These are phyloP conservation scores for Diplocarpon mali DNA, from an alignment of 2,329 filamentous ascomycete species.

Conservation along the genomic window DNA sequence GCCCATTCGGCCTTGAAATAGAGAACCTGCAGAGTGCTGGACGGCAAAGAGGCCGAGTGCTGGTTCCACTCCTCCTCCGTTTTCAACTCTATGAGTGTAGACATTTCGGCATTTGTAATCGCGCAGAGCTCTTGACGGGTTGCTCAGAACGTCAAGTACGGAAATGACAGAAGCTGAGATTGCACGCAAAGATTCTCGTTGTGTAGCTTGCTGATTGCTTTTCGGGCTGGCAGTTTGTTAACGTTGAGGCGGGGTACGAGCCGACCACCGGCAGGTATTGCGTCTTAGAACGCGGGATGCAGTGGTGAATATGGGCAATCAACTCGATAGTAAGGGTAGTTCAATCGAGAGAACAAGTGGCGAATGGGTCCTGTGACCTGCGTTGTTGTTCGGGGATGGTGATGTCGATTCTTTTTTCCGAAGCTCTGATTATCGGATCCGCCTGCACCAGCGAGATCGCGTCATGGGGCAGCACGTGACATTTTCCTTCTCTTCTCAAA, in stretches of 20 bases:
- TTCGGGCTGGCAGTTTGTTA: background rate
- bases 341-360: too few relatives aligned
- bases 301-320: background rate
- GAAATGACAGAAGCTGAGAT: too few relatives aligned
- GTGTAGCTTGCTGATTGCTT: constrained; percentile 4
- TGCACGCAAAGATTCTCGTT: background rate
- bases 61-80: constrained; percentile 63
- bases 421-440: constrained; percentile 5
- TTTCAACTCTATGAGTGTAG: constrained; percentile 66
- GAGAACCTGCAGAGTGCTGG: constrained; percentile 66
- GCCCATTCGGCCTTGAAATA: constrained; percentile 98
- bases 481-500: too few relatives aligned
- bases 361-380: too few relatives aligned
- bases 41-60: constrained; percentile 52
- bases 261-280: background rate
- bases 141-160: background rate
- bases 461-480: constrained; percentile 2
- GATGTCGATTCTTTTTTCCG: constrained; percentile 1
- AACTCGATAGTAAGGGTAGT: background rate
- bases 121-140: background rate
- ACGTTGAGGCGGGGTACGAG: constrained; percentile 4
- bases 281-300: too few relatives aligned
- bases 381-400: background rate
- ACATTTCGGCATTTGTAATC: constrained; percentile 43
- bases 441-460: constrained; percentile 2